Conservation (phyloP, 1,284 basidiomycete genomes). For the Melampsora larici-populina region DNA sequence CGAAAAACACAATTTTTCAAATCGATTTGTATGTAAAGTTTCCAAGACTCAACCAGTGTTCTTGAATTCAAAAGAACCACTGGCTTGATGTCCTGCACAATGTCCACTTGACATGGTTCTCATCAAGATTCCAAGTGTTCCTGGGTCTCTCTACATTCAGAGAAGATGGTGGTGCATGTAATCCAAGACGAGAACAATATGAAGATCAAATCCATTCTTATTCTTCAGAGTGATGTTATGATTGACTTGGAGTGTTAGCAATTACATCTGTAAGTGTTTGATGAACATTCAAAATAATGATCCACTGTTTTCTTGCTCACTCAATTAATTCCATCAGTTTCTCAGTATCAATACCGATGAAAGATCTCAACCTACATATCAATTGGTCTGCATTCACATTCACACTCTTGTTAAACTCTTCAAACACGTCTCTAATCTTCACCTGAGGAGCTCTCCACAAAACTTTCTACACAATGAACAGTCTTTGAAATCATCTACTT, state of each 20-base stretch:
- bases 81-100: not conserved
- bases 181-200: too few species aligned
- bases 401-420: not conserved
- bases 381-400: conserved; percentile 17
- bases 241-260: not conserved
- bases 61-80: not conserved
- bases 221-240: conserved; percentile 16
- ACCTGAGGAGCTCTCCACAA: not conserved
- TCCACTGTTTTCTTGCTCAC: too few species aligned
- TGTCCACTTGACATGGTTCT: not conserved
- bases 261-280: too few species aligned
- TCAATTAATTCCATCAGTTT: not conserved
- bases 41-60: not conserved
- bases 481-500: not conserved
- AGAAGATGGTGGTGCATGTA: too few species aligned
- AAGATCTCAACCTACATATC: not conserved
- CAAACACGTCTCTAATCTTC: not conserved
- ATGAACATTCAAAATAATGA: too few species aligned
- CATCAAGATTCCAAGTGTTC: not conserved
- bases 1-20: too few species aligned
- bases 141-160: too few species aligned
- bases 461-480: not conserved
- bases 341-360: conserved; percentile 19
- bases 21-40: not conserved
- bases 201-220: conserved; percentile 22